phyloP scores from a whole-genome alignment of 2,329 filamentous ascomycete genomes.

The Clarireedia homoeocarpa region DNA sequence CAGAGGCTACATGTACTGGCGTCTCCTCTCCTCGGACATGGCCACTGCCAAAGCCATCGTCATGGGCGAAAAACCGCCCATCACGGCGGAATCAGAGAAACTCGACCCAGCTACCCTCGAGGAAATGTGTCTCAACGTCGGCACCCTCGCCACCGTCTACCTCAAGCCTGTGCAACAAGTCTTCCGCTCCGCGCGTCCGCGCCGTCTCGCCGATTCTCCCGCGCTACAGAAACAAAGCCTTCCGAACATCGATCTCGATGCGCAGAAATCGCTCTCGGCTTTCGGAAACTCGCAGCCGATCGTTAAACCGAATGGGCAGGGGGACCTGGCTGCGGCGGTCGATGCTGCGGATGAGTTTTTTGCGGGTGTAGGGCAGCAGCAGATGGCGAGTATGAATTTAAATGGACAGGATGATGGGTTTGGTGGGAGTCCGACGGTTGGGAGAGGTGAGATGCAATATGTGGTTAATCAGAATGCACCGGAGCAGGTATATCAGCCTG shows the following conservation, averaged over 20 bases:
- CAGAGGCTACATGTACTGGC: constrained; percentile 99
- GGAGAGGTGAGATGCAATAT: constrained; percentile 46
- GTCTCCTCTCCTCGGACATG: constrained; percentile 86
- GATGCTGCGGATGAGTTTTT: constrained; percentile 89
- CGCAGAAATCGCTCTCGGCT: constrained; percentile 52
- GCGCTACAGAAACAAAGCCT: constrained; percentile 70
- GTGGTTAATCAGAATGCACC: constrained; percentile 79
- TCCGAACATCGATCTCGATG: constrained; percentile 44
- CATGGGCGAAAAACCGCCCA: constrained; percentile 95
- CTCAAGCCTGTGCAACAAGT: constrained; percentile 96
- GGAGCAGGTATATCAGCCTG: constrained; percentile 66
- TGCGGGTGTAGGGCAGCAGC: constrained; percentile 63
- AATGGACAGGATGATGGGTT: constrained; percentile 55
- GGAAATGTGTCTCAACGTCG: constrained; percentile 95
- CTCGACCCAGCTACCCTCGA: constrained; percentile 86
- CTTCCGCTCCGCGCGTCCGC: constrained; percentile 79
- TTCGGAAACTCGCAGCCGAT: constrained; percentile 39
- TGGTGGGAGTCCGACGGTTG: constrained; percentile 42
- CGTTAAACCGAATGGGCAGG: constrained; percentile 24
- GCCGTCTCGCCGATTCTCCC: constrained; percentile 72
- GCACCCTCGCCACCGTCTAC: constrained; percentile 93
- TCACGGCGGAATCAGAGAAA: constrained; percentile 92
- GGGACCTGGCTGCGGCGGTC: constrained; percentile 61
- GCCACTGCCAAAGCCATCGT: constrained; percentile 78
- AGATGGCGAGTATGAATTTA: constrained; percentile 66